Evolutionary conservation across 371 early-diverging fungal genomes (phyloP).

Genomic region (Syncephalastrum sp.): DNA sequence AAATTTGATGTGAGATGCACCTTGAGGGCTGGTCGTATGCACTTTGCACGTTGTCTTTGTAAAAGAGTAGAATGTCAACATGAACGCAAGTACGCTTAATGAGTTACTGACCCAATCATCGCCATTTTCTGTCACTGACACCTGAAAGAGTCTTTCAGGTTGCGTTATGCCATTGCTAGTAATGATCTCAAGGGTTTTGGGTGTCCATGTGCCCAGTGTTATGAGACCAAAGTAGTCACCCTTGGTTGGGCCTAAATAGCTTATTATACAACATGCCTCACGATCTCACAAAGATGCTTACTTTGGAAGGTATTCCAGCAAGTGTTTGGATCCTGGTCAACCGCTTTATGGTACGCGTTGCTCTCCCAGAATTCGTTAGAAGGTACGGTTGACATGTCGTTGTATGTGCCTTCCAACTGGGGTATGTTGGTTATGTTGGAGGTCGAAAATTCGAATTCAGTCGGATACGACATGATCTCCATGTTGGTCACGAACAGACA

Average conservation of each 20-base stretch:
- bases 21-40: constrained; percentile 1
- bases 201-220: constrained; percentile 37
- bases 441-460: constrained; percentile 31
- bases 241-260: constrained; percentile 26
- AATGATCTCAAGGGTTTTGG: constrained; percentile 22
- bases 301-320: constrained; percentile 57
- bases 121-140: constrained; percentile 26
- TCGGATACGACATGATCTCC: constrained; percentile 49
- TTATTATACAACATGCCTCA: constrained; percentile 4
- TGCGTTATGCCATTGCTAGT: constrained; percentile 25
- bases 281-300: constrained; percentile 12
- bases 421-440: constrained; percentile 30
- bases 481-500: constrained; percentile 59
- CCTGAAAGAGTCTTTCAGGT: constrained; percentile 21
- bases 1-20: constrained; percentile 1
- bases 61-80: too few relatives aligned
- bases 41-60: background rate
- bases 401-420: constrained; percentile 10
- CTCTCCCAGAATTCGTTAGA: constrained; percentile 41
- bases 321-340: constrained; percentile 54
- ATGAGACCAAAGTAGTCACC: constrained; percentile 53
- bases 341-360: constrained; percentile 54
- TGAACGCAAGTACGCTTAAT: too few relatives aligned
- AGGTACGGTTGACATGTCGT: constrained; percentile 25
- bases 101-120: constrained; percentile 24